A percentile compares a stretch with the other conserved stretches of the same genome.
Conservation (phyloP, 1,139 yeast species). For the Lodderomyces orthopsilosis region DNA sequence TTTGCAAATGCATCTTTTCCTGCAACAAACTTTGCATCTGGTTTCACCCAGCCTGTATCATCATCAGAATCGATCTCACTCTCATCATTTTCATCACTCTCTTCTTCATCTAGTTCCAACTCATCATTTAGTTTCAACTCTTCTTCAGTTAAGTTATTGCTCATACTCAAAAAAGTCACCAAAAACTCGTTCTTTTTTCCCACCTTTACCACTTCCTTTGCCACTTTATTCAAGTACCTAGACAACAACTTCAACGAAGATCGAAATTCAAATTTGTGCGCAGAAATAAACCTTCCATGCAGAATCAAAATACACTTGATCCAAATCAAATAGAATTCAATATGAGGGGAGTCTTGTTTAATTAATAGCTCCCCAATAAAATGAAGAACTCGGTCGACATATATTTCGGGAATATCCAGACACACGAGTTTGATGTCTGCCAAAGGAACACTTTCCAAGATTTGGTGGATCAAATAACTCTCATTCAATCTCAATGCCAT, state of each 20-base stretch:
- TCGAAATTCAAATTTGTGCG: slow-evolving; percentile 61
- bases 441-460: slow-evolving; percentile 76
- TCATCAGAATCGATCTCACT: slow-evolving; percentile 18
- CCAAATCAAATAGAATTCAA: slow-evolving; percentile 86
- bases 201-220: slow-evolving; percentile 65
- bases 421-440: slow-evolving; percentile 67
- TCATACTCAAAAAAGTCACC: slow-evolving; percentile 37
- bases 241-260: slow-evolving; percentile 70
- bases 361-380: slow-evolving; percentile 71
- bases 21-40: slow-evolving; percentile 6
- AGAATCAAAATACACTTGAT: slow-evolving; percentile 59
- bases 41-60: slow-evolving; percentile 20
- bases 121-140: slow-evolving; percentile 18
- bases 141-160: slow-evolving; percentile 19
- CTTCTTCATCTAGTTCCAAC: slow-evolving; percentile 16
- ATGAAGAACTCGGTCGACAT: slow-evolving; percentile 62
- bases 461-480: slow-evolving; percentile 62
- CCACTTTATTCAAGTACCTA: slow-evolving; percentile 70
- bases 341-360: slow-evolving; percentile 65
- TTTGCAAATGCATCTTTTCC: slow-evolving; percentile 8
- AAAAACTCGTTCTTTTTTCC: slow-evolving; percentile 57
- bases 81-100: slow-evolving; percentile 18
- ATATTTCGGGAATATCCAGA: slow-evolving; percentile 69
- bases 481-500: slow-evolving; percentile 96
- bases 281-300: slow-evolving; percentile 76